Conservation (phyloP, 2,329 filamentous ascomycete genomes). For the Penicillium glabrum region DNA sequence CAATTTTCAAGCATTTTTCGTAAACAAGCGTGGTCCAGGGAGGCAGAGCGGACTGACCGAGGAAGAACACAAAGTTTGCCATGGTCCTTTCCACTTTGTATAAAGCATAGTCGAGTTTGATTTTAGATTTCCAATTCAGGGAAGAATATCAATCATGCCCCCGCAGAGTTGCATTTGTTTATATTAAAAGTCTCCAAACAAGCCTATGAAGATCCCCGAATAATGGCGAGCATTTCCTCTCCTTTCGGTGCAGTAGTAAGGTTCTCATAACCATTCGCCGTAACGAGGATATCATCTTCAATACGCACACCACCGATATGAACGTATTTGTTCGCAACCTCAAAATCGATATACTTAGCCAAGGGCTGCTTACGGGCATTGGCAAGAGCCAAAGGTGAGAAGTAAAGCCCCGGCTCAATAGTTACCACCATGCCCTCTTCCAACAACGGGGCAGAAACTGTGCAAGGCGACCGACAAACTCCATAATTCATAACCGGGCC, state of each 20-base stretch:
- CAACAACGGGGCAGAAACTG: conserved; percentile 37
- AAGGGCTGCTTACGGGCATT: conserved; percentile 32
- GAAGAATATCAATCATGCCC: background rate
- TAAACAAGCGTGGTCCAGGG: too few species aligned
- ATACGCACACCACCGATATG: conserved; percentile 47
- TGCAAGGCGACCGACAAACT: conserved; percentile 29
- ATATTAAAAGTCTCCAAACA: background rate
- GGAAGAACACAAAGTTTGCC: too few species aligned
- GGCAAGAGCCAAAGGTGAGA: conserved; percentile 38
- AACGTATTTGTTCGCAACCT: conserved; percentile 40
- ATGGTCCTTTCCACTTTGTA: background rate
- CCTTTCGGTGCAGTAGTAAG: conserved; percentile 72
- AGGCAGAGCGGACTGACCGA: too few species aligned
- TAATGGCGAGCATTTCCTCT: conserved; percentile 49
- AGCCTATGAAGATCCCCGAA: conserved; percentile 24
- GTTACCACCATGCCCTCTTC: conserved; percentile 58
- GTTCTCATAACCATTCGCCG: conserved; percentile 67
- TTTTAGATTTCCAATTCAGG: background rate
- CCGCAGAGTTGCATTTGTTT: background rate
- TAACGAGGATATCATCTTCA: conserved; percentile 67
- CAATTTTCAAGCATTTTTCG: too few species aligned
- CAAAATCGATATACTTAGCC: conserved; percentile 41
- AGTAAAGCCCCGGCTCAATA: conserved; percentile 55
- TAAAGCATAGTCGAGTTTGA: background rate
- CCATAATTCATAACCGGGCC: conserved; percentile 13